These are phyloP conservation scores for Cylindrodendrum hubeiense DNA, from an alignment of 2,329 filamentous ascomycete species.

Conservation along the genomic window DNA sequence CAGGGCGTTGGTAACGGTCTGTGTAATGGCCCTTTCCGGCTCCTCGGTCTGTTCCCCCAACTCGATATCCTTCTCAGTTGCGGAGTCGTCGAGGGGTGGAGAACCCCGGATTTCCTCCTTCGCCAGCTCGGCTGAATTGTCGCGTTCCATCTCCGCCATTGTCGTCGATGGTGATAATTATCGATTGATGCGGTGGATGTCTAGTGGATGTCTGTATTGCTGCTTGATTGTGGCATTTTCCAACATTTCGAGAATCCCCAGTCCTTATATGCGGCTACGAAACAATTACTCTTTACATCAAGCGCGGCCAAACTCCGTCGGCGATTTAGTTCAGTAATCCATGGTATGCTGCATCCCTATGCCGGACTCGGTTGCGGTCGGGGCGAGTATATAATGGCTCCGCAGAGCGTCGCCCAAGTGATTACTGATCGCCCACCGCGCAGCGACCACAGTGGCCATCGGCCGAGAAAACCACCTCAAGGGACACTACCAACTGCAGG, in stretches of 20 bases:
- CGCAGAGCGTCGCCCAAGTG: background rate
- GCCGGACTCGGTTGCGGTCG: background rate
- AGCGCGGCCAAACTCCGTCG: background rate
- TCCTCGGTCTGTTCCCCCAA: constrained; percentile 19
- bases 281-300: background rate
- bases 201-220: background rate
- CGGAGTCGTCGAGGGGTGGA: constrained; percentile 20
- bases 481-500: background rate
- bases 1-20: constrained; percentile 25
- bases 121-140: constrained; percentile 5
- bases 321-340: constrained; percentile 5
- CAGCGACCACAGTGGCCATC: too few species aligned
- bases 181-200: too few species aligned
- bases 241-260: background rate
- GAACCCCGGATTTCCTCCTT: constrained; percentile 8
- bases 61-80: constrained; percentile 49
- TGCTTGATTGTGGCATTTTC: background rate
- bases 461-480: background rate
- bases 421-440: constrained; percentile 20
- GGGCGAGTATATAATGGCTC: constrained; percentile 16
- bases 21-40: background rate
- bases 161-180: background rate
- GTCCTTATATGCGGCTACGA: background rate
- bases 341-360: background rate
- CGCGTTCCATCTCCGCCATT: constrained; percentile 24